Evolutionary conservation across 78 protist species (phyloP), one percentile per base, ranked within the genome.

Genomic region (Dictyostelium capitatum): DNA sequence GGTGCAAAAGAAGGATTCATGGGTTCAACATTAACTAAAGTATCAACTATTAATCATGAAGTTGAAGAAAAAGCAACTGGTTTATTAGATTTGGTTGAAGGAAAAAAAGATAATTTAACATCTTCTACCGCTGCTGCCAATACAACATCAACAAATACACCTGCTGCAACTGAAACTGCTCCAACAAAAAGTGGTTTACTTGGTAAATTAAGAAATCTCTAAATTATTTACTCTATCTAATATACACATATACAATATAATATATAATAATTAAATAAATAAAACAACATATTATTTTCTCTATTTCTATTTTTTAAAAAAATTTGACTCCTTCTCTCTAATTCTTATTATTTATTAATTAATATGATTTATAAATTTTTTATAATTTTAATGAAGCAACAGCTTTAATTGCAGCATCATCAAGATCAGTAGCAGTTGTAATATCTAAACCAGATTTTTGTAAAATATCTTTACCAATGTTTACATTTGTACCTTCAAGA

Each of bases 341-440:
- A 15, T 59, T 59, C 7, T n/a, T 59, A 15, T 59, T 23, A 15
- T 59, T 62, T 37, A 37, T 37, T 51, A 51, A 15, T 17, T 67
- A 64, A 12, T 67, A 67, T 67, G 25, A 12, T 17, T 67, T 32
- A 5, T 32, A 2, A 10, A 30, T 65, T 65, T 11, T 65, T 67
- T 69, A 69, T 12, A 37, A 43, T 79, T 79, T 54, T 51, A 79
- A 56, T 32, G 46, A 23, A 50, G 51, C 75, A 80, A 95, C 97
- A 51, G 97, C 98, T 77, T 92, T 94, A 47, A 43, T 5, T 10
- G 99, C 99, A 48, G 99, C 99, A 53, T 97, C 96, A 77, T 97
- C 98, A 37, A 98, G 91, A 83, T 98, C 98, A 78, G 62, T 67
- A 30, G 95, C 92, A n/a, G 97, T 12, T 28, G 95, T 80, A 67